Conservation (phyloP, 192 early-diverging fungal genomes). For the Coemansia sp. region DNA sequence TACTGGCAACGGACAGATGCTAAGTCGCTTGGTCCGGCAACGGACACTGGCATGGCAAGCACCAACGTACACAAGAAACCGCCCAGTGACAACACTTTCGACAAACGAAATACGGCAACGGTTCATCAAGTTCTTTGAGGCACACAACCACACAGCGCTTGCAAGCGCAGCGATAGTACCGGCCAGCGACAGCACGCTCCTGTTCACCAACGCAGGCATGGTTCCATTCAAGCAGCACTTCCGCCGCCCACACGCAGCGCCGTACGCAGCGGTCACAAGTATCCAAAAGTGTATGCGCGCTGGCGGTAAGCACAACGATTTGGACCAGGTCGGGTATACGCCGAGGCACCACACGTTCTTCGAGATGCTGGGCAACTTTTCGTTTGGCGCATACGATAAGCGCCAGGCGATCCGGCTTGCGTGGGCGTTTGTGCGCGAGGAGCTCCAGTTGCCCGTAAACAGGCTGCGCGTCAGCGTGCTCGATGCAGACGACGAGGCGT, state of each 20-base stretch:
- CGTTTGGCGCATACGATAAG: conserved; percentile 99
- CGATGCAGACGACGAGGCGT: conserved; percentile 75
- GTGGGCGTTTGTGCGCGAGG: conserved; percentile 88
- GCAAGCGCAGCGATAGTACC: conserved; percentile 89
- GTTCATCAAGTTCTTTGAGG: conserved; percentile 83
- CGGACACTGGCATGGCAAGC: too few relatives aligned
- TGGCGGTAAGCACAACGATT: conserved; percentile 98
- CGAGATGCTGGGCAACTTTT: conserved; percentile 99
- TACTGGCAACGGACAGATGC: too few relatives aligned
- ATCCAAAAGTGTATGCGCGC: conserved; percentile 99
- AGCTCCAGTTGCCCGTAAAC: conserved; percentile 76
- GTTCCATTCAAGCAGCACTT: conserved; percentile 97
- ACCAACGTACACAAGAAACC: background rate
- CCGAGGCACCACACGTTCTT: conserved; percentile 99
- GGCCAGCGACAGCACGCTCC: conserved; percentile 84
- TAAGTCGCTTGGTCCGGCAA: too few relatives aligned
- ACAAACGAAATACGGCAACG: conserved; percentile 78
- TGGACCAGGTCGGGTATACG: conserved; percentile 96
- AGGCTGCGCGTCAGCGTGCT: conserved; percentile 94
- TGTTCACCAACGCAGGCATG: conserved; percentile 98
- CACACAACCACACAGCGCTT: conserved; percentile 70
- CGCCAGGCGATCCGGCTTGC: conserved; percentile 84
- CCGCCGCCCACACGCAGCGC: conserved; percentile 81
- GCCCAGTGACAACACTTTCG: conserved; percentile 31
- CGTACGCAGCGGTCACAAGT: conserved; percentile 84